These are phyloP conservation scores for Rhodotorula sp. DNA, from an alignment of 1,284 basidiomycete species.

Conservation along the genomic window DNA sequence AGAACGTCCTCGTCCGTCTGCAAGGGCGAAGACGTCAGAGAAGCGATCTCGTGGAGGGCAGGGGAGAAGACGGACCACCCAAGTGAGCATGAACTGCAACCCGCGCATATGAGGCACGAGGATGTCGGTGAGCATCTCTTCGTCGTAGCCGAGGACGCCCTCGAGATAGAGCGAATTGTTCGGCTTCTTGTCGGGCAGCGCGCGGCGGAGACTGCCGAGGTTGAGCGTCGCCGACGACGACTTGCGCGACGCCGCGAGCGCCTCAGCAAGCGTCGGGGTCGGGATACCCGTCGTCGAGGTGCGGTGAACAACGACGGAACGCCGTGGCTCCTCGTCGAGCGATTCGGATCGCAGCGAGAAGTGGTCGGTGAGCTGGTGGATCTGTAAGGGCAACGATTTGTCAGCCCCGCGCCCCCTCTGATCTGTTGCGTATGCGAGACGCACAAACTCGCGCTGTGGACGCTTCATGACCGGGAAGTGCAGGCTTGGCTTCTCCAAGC, in stretches of 20 bases:
- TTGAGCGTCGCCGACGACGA: conserved; percentile 20
- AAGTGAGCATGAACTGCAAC: conserved; percentile 23
- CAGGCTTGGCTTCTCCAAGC: conserved; percentile 35
- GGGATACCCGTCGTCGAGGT: conserved; percentile 39
- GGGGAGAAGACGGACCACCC: conserved; percentile 20
- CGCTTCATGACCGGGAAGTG: conserved; percentile 45
- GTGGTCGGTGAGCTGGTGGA: conserved; percentile 43
- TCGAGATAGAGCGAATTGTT: conserved; percentile 42
- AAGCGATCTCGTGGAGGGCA: background rate
- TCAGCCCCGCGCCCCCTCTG: background rate
- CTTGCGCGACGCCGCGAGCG: conserved; percentile 34
- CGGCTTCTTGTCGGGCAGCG: conserved; percentile 21
- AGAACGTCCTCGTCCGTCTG: conserved; percentile 41
- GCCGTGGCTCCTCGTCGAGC: conserved; percentile 46
- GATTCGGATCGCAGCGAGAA: conserved; percentile 42
- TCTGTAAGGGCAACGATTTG: background rate
- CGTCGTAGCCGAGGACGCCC: conserved; percentile 45
- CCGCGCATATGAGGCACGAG: conserved; percentile 34
- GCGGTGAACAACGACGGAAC: conserved; percentile 42
- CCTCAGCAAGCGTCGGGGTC: conserved; percentile 42
- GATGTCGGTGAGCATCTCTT: conserved; percentile 37
- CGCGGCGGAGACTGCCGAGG: conserved; percentile 27
- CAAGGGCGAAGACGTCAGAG: background rate
- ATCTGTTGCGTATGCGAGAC: background rate
- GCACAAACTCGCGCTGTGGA: conserved; percentile 44